These are phyloP conservation scores for Eryngium alpinum DNA, from an alignment of 140 eudicot genomes.

Conservation along the genomic window DNA sequence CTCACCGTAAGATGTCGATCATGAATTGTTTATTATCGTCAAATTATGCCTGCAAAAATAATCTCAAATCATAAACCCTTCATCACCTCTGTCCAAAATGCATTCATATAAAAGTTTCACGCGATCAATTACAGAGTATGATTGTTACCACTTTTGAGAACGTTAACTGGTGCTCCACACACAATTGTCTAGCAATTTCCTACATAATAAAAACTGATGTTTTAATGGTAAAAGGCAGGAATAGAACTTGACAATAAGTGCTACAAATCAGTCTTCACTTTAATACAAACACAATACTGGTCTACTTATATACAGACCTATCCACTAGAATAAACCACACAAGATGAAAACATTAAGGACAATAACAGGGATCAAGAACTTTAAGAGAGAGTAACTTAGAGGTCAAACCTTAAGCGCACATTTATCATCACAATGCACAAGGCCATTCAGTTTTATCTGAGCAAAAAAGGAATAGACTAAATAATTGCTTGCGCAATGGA, in stretches of 20 bases:
- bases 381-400: not conserved
- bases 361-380: not conserved
- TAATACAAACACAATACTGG: no score
- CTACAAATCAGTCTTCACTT: not conserved
- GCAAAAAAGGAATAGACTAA: not conserved
- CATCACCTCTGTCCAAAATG: slow-evolving; percentile 6
- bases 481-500: no score
- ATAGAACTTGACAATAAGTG: no score
- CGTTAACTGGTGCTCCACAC: slow-evolving; percentile 64
- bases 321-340: not conserved
- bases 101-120: not conserved
- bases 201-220: slow-evolving; percentile 24
- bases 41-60: slow-evolving; percentile 71
- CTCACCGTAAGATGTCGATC: slow-evolving; percentile 75
- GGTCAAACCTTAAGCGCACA: slow-evolving; percentile 79
- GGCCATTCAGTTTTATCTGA: slow-evolving; percentile 91
- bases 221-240: not conserved
- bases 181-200: slow-evolving; percentile 92
- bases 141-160: slow-evolving; percentile 80
- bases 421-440: slow-evolving; percentile 77
- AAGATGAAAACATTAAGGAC: not conserved
- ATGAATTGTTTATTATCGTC: slow-evolving; percentile 89
- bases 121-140: not conserved
- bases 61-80: slow-evolving; percentile 10
- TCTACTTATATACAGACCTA: not conserved